Base-by-base conservation (phyloP, 768 basidiomycete genomes). In the Calocera cornea region DNA sequence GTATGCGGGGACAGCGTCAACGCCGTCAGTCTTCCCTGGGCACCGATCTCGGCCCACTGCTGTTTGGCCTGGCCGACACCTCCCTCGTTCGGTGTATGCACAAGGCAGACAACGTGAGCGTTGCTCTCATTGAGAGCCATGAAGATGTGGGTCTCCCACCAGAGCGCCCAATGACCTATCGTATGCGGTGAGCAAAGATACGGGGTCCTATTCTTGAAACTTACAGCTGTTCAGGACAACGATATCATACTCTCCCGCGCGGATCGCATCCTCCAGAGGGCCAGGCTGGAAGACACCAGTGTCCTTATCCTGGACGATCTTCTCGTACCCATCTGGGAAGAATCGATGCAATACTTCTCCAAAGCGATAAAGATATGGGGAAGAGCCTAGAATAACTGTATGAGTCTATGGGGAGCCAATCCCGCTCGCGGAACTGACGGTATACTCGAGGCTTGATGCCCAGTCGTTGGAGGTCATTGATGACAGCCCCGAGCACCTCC, bases 91-190 rank as follows among this genome's bases (percentile, higher is more conserved):
- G 54, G 54, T 8, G 54, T 60, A 19, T 60, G 54, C 31, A 60
- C 5, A 8, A 60, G 11, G 19, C 54, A 60, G 31, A 60, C 31
- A 5, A 60, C 54, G 19, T 60, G 54, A 10, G 19, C 54, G 10
- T 60, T 33, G 54, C 54, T 60, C 27, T 12, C 24, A 27, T 60
- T 33, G 27, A 60, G 54, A 2, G 54, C 54, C 54, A 29, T 27
- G 31, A 60, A 60, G 24, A 60, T 60, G 54, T 60, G 14, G 7
- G 54, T 60, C 22, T 60, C 54, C 54, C 54, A 60, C 54, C 54
- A 60, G 24, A 60, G 11, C 14, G 54, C 54, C 54, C 54, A 60
- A 60, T 60, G 54, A 19, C 54, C 54, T 60, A 16, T 5, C 36
- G 10, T 10, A 27, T 27, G 31, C 54, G 27, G 3, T 33, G 14